Conservation (phyloP, 352 stramenopile species). For the Phytophthora idaei region DNA sequence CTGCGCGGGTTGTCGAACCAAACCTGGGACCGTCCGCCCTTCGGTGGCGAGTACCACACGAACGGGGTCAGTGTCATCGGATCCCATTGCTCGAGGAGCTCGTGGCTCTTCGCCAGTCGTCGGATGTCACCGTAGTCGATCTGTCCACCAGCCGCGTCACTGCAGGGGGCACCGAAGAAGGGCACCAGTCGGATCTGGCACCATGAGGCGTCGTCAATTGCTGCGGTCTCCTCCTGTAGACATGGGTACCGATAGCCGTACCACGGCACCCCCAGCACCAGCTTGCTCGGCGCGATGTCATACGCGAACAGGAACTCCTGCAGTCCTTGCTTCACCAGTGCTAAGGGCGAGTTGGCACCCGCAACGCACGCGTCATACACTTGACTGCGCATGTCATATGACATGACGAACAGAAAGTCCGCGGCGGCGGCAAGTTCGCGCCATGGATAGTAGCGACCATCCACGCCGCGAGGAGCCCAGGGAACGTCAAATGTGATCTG, state of each 20-base stretch:
- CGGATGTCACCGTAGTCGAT: conserved; percentile 64
- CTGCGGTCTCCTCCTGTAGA: conserved; percentile 4
- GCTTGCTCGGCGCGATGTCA: conserved; percentile 64
- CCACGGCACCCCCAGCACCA: conserved; percentile 91
- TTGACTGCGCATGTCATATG: conserved; percentile 93
- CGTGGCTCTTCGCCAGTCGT: conserved; percentile 36
- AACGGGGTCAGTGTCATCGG: conserved; percentile 60
- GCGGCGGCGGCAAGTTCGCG: conserved; percentile 57
- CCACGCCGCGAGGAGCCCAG: conserved; percentile 76
- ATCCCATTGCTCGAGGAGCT: conserved; percentile 55
- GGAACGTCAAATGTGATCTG: conserved; percentile 87
- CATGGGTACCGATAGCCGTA: conserved; percentile 92
- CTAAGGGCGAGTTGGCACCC: conserved; percentile 80
- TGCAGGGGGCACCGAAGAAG: conserved; percentile 81
- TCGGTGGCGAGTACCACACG: conserved; percentile 30
- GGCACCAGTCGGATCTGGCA: conserved; percentile 36
- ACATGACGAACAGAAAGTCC: conserved; percentile 94
- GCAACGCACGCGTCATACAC: conserved; percentile 91
- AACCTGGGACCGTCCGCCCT: conserved; percentile 45
- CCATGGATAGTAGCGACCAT: conserved; percentile 88
- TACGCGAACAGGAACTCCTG: conserved; percentile 75
- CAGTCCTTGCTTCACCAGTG: conserved; percentile 76
- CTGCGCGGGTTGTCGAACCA: conserved; percentile 80
- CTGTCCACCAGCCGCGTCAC: conserved; percentile 70
- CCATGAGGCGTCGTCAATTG: conserved; percentile 30